Evolutionary conservation across 805 yeast genomes (phyloP).

Genomic region (Yarrowia yakushimensis): DNA sequence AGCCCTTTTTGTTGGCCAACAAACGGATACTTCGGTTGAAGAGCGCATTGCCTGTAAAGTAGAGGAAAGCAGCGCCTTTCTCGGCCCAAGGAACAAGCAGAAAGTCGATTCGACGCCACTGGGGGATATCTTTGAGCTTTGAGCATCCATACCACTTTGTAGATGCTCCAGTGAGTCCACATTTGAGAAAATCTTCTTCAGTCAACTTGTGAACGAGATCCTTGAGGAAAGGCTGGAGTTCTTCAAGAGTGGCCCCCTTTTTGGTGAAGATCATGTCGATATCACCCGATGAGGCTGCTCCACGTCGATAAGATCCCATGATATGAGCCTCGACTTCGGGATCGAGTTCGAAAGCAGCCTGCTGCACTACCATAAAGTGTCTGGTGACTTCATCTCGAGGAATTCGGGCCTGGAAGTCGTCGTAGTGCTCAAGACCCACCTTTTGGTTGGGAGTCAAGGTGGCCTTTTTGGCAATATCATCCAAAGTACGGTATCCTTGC

Average conservation of each 20-base stretch:
- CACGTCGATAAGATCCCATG: slow-evolving; percentile 55
- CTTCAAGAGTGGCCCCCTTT: slow-evolving; percentile 34
- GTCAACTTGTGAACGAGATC: slow-evolving; percentile 33
- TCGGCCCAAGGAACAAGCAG: slow-evolving; percentile 46
- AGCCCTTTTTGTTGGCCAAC: slow-evolving; percentile 43
- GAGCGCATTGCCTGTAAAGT: slow-evolving; percentile 53
- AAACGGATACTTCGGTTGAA: slow-evolving; percentile 49
- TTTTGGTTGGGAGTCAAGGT: slow-evolving; percentile 37
- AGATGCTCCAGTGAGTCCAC: not conserved
- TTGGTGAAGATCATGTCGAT: slow-evolving; percentile 50
- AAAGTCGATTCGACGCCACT: slow-evolving; percentile 55
- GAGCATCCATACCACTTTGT: slow-evolving; percentile 40
- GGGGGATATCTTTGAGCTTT: slow-evolving; percentile 32
- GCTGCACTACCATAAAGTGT: slow-evolving; percentile 41
- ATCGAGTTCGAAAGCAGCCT: slow-evolving; percentile 38
- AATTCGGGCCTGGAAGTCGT: slow-evolving; percentile 47
- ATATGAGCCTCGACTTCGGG: slow-evolving; percentile 39
- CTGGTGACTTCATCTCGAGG: slow-evolving; percentile 45
- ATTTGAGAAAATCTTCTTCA: slow-evolving; percentile 40
- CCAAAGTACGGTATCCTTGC: slow-evolving; percentile 41
- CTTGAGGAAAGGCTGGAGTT: slow-evolving; percentile 31
- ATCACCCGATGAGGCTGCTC: slow-evolving; percentile 48
- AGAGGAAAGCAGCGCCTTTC: slow-evolving; percentile 48
- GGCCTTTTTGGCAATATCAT: slow-evolving; percentile 39
- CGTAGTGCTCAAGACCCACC: slow-evolving; percentile 46